phyloP scores from a whole-genome alignment of 352 stramenopile species.

The Globisporangium takayamanum region DNA sequence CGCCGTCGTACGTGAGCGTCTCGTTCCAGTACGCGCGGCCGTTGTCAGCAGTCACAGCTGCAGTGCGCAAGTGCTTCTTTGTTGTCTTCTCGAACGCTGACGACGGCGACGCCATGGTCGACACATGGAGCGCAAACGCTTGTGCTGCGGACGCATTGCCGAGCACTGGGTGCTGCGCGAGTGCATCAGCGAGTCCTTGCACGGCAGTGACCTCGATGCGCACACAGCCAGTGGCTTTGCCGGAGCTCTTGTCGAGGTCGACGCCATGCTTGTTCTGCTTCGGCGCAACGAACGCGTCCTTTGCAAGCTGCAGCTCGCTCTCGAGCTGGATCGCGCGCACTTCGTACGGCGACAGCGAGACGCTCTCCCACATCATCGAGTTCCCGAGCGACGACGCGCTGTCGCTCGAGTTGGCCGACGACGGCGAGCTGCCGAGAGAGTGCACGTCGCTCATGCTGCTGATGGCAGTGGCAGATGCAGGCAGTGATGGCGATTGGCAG shows the following conservation, averaged over 20 bases:
- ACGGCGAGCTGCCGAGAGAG: conserved; percentile 32
- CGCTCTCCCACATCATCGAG: conserved; percentile 75
- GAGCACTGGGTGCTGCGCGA: conserved; percentile 29
- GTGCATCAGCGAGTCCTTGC: conserved; percentile 25
- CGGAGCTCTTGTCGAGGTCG: conserved; percentile 43
- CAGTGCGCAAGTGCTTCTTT: conserved; percentile 62
- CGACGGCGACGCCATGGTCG: conserved; percentile 46
- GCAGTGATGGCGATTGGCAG: no score
- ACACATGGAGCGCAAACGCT: conserved; percentile 43
- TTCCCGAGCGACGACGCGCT: conserved; percentile 41
- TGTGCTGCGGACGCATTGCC: conserved; percentile 10
- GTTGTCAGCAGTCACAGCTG: conserved; percentile 13
- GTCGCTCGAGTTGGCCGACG: conserved; percentile 26
- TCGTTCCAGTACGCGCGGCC: conserved; percentile 41
- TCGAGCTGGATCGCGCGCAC: conserved; percentile 66
- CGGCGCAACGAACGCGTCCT: conserved; percentile 24
- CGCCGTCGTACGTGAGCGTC: conserved; percentile 44
- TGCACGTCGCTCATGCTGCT: conserved; percentile 39
- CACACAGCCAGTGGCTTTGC: conserved; percentile 50
- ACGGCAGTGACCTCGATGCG: conserved; percentile 45
- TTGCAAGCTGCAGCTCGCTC: conserved; percentile 49
- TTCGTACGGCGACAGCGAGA: conserved; percentile 66
- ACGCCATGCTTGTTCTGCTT: conserved; percentile 80
- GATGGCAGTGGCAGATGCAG: not conserved
- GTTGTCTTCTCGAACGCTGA: conserved; percentile 60